These are phyloP conservation scores for Rhodocollybia butyracea DNA, from an alignment of 768 basidiomycete genomes.

Conservation along the genomic window DNA sequence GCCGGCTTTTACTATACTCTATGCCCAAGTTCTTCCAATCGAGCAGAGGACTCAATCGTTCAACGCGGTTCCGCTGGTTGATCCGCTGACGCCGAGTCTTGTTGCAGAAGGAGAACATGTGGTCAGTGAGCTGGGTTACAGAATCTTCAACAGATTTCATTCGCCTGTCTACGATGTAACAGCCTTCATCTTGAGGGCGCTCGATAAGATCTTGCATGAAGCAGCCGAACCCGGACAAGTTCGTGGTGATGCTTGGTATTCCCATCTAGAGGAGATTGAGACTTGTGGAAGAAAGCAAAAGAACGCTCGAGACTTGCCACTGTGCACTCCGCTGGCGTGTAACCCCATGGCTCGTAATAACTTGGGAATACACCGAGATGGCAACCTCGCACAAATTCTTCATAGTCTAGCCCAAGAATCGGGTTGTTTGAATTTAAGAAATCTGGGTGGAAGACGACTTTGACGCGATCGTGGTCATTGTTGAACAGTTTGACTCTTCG, in stretches of 20 bases:
- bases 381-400: constrained; percentile 97
- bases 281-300: neutral
- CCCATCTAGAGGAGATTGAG: constrained; percentile 67
- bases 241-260: constrained; percentile 95
- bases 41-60: constrained; percentile 86
- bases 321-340: constrained; percentile 98
- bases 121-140: constrained; percentile 74
- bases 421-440: constrained; percentile 98
- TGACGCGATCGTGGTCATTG: constrained; percentile 82
- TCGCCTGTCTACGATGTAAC: constrained; percentile 94
- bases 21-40: constrained; percentile 99
- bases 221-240: constrained; percentile 95
- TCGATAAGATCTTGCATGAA: constrained; percentile 99
- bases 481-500: constrained; percentile 95
- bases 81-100: constrained; percentile 96
- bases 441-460: constrained; percentile 97
- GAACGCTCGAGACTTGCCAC: constrained; percentile 53
- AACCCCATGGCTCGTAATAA: constrained; percentile 96
- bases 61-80: constrained; percentile 98
- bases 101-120: constrained; percentile 70
- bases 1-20: constrained; percentile 94
- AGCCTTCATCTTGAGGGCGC: constrained; percentile 89
- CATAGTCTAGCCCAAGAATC: constrained; percentile 94
- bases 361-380: constrained; percentile 98
- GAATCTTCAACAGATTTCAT: constrained; percentile 89